Evolutionary conservation across 352 stramenopile species (phyloP).

Genomic region (Globisporangium perplexum): DNA sequence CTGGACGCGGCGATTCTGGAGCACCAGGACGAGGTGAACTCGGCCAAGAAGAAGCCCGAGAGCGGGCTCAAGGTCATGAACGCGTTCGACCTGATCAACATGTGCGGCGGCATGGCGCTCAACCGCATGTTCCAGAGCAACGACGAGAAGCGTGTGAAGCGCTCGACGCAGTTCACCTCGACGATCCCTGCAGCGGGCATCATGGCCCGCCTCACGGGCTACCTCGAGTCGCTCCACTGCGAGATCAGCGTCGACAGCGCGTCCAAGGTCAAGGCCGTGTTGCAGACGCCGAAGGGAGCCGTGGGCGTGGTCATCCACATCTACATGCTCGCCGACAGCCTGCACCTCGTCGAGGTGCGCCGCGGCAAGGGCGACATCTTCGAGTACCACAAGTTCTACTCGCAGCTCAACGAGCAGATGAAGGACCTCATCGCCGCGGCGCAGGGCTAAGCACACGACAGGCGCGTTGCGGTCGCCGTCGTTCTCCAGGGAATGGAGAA

Average conservation of each 20-base stretch:
- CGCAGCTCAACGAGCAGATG: slow-evolving; percentile 84
- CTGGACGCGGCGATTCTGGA: slow-evolving; percentile 78
- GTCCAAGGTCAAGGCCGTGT: slow-evolving; percentile 80
- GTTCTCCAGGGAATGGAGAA: no score
- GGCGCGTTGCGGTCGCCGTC: neutral
- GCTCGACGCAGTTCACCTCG: slow-evolving; percentile 84
- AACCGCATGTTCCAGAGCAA: slow-evolving; percentile 89
- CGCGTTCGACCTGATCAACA: slow-evolving; percentile 91
- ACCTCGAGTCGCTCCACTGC: slow-evolving; percentile 75
- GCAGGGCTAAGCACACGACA: neutral
- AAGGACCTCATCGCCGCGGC: slow-evolving; percentile 68
- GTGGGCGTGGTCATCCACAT: slow-evolving; percentile 88
- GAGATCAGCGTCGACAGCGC: slow-evolving; percentile 76
- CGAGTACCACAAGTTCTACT: slow-evolving; percentile 90
- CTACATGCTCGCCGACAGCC: slow-evolving; percentile 80
- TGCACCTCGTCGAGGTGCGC: slow-evolving; percentile 86
- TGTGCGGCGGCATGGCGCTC: slow-evolving; percentile 88
- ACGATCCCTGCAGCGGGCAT: slow-evolving; percentile 76
- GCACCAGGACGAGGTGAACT: slow-evolving; percentile 72
- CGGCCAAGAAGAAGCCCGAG: slow-evolving; percentile 52
- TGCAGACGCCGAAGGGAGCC: slow-evolving; percentile 85
- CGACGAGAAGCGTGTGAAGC: slow-evolving; percentile 83
- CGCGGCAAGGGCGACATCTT: slow-evolving; percentile 89
- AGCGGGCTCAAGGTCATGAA: slow-evolving; percentile 85
- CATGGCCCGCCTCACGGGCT: slow-evolving; percentile 60